A percentile compares a stretch with the other conserved stretches of the same genome.
These are phyloP conservation scores for Blastobotrys capitulatus DNA, from an alignment of 1,139 yeast species.

Conservation along the genomic window DNA sequence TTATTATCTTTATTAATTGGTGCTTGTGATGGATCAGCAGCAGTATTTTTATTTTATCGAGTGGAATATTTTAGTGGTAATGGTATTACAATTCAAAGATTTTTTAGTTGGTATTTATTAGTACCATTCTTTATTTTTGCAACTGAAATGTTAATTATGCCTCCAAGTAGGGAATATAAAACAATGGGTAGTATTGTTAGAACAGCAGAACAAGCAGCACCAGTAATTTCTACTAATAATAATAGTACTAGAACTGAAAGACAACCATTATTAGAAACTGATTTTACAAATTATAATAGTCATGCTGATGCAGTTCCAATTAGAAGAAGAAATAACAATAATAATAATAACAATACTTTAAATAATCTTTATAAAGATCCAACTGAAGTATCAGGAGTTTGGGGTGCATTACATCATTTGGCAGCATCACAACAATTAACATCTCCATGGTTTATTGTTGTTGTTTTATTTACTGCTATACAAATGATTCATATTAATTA, in stretches of 20 bases:
- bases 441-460: conserved; percentile 73
- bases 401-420: conserved; percentile 75
- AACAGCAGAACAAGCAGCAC: conserved; percentile 4
- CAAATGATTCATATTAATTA: conserved; percentile 90
- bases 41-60: conserved; percentile 64
- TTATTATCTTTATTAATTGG: conserved; percentile 70
- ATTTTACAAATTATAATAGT: conserved; percentile 10
- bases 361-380: conserved; percentile 35
- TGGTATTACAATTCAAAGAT: conserved; percentile 40
- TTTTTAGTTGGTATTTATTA: conserved; percentile 59
- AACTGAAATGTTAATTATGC: conserved; percentile 78
- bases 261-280: conserved; percentile 9
- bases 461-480: conserved; percentile 72
- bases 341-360: neutral
- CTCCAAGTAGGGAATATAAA: conserved; percentile 29
- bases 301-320: conserved; percentile 1
- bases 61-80: conserved; percentile 42
- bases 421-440: conserved; percentile 57
- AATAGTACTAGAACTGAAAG: neutral
- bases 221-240: too few species aligned
- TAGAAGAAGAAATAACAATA: neutral
- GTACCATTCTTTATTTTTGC: conserved; percentile 70
- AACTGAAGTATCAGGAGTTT: conserved; percentile 54
- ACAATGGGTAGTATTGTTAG: conserved; percentile 15
- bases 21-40: conserved; percentile 73